Conservation (phyloP, 2,329 filamentous ascomycete species). For the Fusarium odoratissimum region DNA sequence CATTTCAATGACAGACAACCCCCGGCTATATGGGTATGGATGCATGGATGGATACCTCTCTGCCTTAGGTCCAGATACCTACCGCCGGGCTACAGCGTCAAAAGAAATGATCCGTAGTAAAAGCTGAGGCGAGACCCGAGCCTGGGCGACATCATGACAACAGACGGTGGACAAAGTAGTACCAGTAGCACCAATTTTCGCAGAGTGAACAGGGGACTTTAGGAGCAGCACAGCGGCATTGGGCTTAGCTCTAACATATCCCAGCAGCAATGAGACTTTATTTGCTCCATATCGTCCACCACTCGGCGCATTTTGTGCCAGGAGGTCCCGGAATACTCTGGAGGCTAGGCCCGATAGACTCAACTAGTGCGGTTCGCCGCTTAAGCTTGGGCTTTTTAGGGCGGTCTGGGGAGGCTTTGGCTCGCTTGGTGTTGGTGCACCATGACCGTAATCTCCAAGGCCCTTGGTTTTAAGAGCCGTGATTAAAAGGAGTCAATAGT, state of each 20-base stretch:
- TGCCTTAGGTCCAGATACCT: neutral
- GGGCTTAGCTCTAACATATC: conserved; percentile 38
- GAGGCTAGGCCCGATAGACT: conserved; percentile 28
- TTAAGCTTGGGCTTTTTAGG: conserved; percentile 32
- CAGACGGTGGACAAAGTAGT: conserved; percentile 21
- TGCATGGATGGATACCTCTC: neutral
- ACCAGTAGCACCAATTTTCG: conserved; percentile 30
- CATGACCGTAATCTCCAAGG: conserved; percentile 33
- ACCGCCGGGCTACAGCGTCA: conserved; percentile 20
- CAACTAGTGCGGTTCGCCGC: conserved; percentile 26
- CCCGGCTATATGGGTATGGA: neutral
- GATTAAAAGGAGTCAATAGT: conserved; percentile 32
- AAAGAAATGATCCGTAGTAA: conserved; percentile 42
- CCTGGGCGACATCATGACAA: conserved; percentile 44
- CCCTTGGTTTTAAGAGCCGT: conserved; percentile 23
- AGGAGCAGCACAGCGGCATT: conserved; percentile 34
- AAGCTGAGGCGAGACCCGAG: conserved; percentile 41
- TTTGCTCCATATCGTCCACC: conserved; percentile 37
- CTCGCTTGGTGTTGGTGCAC: neutral
- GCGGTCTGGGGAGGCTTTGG: conserved; percentile 21
- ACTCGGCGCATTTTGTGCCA: conserved; percentile 40
- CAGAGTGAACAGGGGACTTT: conserved; percentile 27
- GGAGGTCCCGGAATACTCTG: conserved; percentile 25
- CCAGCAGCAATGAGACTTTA: conserved; percentile 28
- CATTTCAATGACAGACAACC: conserved; percentile 19